These are phyloP conservation scores for Thozetella sp. DNA, from an alignment of 495 filamentous ascomycete genomes.

Conservation along the genomic window DNA sequence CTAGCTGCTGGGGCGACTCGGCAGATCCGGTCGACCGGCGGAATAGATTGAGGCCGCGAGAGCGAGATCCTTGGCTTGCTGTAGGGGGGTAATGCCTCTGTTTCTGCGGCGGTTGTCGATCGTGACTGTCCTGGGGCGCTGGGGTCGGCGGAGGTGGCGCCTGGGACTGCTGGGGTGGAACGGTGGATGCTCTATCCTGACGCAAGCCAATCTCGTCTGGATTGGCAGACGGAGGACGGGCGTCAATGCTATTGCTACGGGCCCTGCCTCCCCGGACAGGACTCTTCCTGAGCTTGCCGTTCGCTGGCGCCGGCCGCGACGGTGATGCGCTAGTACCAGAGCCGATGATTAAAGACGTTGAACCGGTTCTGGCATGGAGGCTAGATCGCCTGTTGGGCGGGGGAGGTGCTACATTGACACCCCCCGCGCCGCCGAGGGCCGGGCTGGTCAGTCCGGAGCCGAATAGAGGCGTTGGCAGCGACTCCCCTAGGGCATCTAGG, in stretches of 20 bases:
- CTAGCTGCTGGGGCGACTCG: slow-evolving; percentile 7
- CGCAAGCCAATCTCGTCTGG: slow-evolving; percentile 12
- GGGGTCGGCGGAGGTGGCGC: slow-evolving; percentile 19
- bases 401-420: slow-evolving; percentile 23
- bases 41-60: slow-evolving; percentile 40
- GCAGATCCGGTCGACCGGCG: slow-evolving; percentile 31
- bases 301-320: slow-evolving; percentile 12
- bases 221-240: slow-evolving; percentile 7
- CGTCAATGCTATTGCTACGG: slow-evolving; percentile 42
- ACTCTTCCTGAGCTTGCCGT: slow-evolving; percentile 25
- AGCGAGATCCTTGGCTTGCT: slow-evolving; percentile 32
- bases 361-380: slow-evolving; percentile 35
- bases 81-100: slow-evolving; percentile 48
- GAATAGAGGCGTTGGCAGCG: slow-evolving; percentile 25
- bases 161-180: slow-evolving; percentile 25
- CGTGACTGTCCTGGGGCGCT: slow-evolving; percentile 10
- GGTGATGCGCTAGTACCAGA: slow-evolving; percentile 15
- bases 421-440: neutral
- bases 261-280: slow-evolving; percentile 17
- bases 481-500: slow-evolving; percentile 35
- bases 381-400: slow-evolving; percentile 45
- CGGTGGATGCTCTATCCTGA: slow-evolving; percentile 24
- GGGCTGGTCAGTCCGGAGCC: slow-evolving; percentile 22
- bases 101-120: slow-evolving; percentile 21
- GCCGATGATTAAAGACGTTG: slow-evolving; percentile 12